A percentile compares a stretch with the other conserved stretches of the same genome.
phyloP scores from a whole-genome alignment of 2,329 filamentous ascomycete genomes.

The Ophiostoma sp. region DNA sequence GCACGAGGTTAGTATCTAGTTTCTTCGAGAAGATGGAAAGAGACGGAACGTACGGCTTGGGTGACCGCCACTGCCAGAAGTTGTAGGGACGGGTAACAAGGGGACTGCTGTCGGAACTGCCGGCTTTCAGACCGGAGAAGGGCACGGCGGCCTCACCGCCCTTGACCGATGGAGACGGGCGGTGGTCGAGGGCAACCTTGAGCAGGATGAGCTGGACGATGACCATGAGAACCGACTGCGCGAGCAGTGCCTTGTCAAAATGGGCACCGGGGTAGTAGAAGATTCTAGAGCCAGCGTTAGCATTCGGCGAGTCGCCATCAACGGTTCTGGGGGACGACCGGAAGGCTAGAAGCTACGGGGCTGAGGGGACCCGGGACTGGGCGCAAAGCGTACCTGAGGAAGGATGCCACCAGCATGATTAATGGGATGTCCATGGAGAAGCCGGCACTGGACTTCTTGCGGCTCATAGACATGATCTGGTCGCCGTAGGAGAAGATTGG shows the following conservation, averaged over 20 bases:
- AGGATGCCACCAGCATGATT: constrained; percentile 65
- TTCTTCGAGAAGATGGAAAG: not conserved
- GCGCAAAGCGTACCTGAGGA: constrained; percentile 49
- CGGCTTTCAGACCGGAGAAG: constrained; percentile 49
- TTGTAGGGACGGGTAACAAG: constrained; percentile 56
- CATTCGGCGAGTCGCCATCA: not conserved
- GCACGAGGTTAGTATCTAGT: constrained; percentile 39
- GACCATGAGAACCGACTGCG: constrained; percentile 63
- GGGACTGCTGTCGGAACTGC: constrained; percentile 24
- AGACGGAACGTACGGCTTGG: constrained; percentile 49
- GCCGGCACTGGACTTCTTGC: constrained; percentile 50
- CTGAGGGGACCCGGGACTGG: too few species aligned
- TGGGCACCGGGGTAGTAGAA: constrained; percentile 65
- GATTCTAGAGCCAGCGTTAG: constrained; percentile 41
- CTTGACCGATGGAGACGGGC: constrained; percentile 54
- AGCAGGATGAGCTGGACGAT: constrained; percentile 57
- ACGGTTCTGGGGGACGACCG: too few species aligned
- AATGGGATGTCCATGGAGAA: constrained; percentile 62
- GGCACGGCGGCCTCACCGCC: constrained; percentile 57
- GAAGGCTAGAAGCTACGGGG: too few species aligned
- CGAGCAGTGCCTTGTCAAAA: constrained; percentile 58
- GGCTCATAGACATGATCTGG: constrained; percentile 60
- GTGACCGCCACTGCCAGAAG: constrained; percentile 77
- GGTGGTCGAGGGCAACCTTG: constrained; percentile 63
- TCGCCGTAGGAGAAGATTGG: constrained; percentile 61